Conservation (phyloP, 2,329 filamentous ascomycete species). For the Didymellaceae sp. region DNA sequence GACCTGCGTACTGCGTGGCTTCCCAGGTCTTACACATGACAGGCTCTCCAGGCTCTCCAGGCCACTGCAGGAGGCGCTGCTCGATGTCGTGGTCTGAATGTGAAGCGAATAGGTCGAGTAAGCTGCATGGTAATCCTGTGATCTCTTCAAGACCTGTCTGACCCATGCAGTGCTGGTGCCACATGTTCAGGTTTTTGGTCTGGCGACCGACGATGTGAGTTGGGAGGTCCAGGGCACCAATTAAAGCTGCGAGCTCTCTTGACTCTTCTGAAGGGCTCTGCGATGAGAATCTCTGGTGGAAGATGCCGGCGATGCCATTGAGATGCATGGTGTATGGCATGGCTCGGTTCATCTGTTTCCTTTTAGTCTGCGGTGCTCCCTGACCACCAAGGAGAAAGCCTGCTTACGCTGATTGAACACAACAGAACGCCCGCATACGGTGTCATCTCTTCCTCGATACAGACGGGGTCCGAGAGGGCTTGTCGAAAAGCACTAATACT, state of each 20-base stretch:
- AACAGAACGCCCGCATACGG: slow-evolving; percentile 10
- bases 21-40: slow-evolving; percentile 12
- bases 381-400: not conserved
- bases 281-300: slow-evolving; percentile 1
- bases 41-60: slow-evolving; percentile 4
- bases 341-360: slow-evolving; percentile 16
- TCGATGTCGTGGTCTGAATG: slow-evolving; percentile 4
- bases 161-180: slow-evolving; percentile 10
- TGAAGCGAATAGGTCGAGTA: slow-evolving; percentile 11
- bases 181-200: slow-evolving; percentile 8
- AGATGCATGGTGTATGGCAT: slow-evolving; percentile 18
- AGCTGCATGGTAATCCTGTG: slow-evolving; percentile 6
- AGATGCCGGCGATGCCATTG: slow-evolving; percentile 13
- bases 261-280: not conserved
- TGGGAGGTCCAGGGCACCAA: slow-evolving; percentile 12
- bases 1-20: slow-evolving; percentile 6
- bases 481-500: slow-evolving; percentile 12
- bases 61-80: slow-evolving; percentile 10
- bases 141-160: slow-evolving; percentile 11
- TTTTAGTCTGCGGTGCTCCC: not conserved
- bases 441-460: slow-evolving; percentile 11
- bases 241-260: slow-evolving; percentile 8
- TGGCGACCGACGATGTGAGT: slow-evolving; percentile 11
- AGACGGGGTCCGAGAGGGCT: slow-evolving; percentile 1
- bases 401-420: slow-evolving; percentile 11